Conservation (phyloP, 768 basidiomycete species). For the Boletus vermiculosoides region DNA sequence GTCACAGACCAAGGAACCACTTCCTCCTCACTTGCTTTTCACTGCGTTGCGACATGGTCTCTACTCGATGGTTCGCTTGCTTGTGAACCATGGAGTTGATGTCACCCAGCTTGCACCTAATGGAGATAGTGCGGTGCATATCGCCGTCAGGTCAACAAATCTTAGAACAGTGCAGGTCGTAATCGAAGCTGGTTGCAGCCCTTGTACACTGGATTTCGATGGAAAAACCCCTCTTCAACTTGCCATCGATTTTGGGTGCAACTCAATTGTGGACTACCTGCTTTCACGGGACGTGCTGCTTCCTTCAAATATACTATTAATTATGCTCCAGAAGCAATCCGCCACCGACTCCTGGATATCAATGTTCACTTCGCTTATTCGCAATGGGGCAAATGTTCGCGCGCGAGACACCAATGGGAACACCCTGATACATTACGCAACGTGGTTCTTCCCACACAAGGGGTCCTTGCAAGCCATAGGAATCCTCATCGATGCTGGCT, state of each 20-base stretch:
- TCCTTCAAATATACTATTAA: not conserved
- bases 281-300: not conserved
- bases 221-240: not conserved
- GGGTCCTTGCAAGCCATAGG: not conserved
- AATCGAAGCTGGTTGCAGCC: not conserved
- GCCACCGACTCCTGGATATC: not conserved
- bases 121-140: not conserved
- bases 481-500: not conserved
- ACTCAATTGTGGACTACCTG: not conserved
- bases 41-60: not conserved
- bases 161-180: not conserved
- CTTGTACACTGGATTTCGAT: not conserved
- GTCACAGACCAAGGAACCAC: too few relatives aligned
- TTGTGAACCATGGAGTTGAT: not conserved
- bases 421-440: not conserved
- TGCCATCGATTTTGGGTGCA: not conserved
- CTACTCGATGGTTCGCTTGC: not conserved
- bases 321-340: too few relatives aligned
- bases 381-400: not conserved
- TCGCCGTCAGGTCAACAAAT: not conserved
- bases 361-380: not conserved
- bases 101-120: too few relatives aligned
- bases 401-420: not conserved
- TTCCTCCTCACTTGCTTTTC: not conserved
- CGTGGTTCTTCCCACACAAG: too few relatives aligned